Conservation (phyloP, 768 basidiomycete species). For the Lyophyllum shimeji region DNA sequence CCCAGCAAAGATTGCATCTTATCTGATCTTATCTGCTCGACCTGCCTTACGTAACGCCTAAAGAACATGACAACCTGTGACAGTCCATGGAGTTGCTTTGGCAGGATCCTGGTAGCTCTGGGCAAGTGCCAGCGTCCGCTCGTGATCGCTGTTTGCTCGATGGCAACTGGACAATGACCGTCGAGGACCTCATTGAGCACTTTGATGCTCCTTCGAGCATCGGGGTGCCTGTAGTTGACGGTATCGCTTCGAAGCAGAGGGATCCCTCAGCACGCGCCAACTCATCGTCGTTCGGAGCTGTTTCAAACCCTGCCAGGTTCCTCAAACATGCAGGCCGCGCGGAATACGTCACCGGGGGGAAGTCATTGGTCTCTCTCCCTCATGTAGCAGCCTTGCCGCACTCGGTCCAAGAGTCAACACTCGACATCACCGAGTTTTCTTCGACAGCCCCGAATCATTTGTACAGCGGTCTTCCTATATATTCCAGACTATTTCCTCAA, state of each 20-base stretch:
- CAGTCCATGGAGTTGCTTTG: too few species aligned
- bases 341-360: not conserved
- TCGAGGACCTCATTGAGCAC: slow-evolving; percentile 33
- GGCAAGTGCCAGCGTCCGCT: not conserved
- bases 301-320: slow-evolving; percentile 26
- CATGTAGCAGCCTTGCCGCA: not conserved
- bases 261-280: not conserved
- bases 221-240: not conserved
- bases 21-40: not conserved
- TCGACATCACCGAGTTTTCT: slow-evolving; percentile 10
- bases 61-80: too few species aligned
- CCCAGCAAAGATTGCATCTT: not conserved
- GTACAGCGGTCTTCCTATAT: slow-evolving; percentile 5
- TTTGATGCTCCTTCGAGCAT: slow-evolving; percentile 24
- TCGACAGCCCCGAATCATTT: not conserved
- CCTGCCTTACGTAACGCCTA: too few species aligned
- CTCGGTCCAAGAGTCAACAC: not conserved
- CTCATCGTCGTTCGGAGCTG: not conserved
- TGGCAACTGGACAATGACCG: slow-evolving; percentile 23
- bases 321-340: slow-evolving; percentile 11
- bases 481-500: not conserved
- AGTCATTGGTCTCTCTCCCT: not conserved
- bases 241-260: not conserved
- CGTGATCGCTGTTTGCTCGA: not conserved
- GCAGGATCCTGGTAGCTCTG: too few species aligned